These are phyloP conservation scores for Piper longum DNA, from an alignment of 164 flowering plant species.

Conservation along the genomic window DNA sequence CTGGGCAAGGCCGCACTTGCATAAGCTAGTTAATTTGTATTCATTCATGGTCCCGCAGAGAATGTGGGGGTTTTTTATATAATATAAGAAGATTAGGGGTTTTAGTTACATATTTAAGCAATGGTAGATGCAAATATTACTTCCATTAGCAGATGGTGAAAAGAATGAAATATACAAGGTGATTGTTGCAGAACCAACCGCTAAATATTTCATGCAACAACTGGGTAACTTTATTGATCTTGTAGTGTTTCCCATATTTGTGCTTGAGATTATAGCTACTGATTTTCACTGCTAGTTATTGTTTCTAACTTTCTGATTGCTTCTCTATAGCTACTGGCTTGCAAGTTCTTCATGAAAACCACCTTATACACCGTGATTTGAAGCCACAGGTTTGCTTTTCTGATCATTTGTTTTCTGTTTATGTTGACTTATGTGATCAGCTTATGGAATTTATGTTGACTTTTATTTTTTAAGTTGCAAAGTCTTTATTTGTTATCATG, in stretches of 20 bases:
- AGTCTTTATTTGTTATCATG: no score
- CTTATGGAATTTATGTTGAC: no score
- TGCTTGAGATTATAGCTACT: neutral
- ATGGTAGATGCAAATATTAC: no score
- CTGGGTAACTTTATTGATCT: slow-evolving; percentile 34
- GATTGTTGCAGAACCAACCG: slow-evolving; percentile 70
- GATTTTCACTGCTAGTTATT: neutral
- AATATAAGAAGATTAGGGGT: no score
- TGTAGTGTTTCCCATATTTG: neutral
- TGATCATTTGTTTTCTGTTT: neutral
- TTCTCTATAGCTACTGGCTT: slow-evolving; percentile 62
- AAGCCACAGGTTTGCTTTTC: slow-evolving; percentile 71
- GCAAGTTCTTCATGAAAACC: slow-evolving; percentile 76
- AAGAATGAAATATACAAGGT: slow-evolving; percentile 35
- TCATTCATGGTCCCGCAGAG: neutral
- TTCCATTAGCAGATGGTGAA: no score
- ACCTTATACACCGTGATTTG: slow-evolving; percentile 82
- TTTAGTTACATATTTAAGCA: no score
- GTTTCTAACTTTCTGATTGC: neutral
- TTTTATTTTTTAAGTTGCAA: no score
- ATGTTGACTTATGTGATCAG: slow-evolving; percentile 8
- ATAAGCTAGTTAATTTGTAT: neutral
- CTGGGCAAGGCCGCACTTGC: neutral
- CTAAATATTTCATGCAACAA: slow-evolving; percentile 91
- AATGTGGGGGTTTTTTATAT: neutral